phyloP scores from a whole-genome alignment of 2,329 filamentous ascomycete genomes.

The Pyrenophora teres region DNA sequence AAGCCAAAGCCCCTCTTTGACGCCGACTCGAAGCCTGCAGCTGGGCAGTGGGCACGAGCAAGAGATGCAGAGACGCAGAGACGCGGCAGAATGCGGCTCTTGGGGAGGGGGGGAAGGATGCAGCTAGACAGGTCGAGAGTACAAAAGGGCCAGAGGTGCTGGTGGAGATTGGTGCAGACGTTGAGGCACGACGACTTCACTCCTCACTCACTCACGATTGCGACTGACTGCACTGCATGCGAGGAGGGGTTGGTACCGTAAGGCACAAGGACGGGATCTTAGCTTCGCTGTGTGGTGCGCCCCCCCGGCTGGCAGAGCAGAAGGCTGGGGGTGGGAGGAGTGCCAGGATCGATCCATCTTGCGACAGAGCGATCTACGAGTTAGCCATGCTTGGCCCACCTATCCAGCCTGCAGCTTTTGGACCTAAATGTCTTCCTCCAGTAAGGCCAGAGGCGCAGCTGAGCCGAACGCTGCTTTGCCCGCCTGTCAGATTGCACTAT shows the following conservation, averaged over 20 bases:
- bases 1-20: constrained; percentile 19
- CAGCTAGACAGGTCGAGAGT: constrained; percentile 30
- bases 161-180: constrained; percentile 26
- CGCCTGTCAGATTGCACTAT: constrained; percentile 22
- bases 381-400: constrained; percentile 15
- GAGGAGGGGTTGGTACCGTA: constrained; percentile 28
- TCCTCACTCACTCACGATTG: constrained; percentile 30
- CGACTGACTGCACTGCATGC: constrained; percentile 38
- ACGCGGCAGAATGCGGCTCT: constrained; percentile 35
- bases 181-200: constrained; percentile 15
- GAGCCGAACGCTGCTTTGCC: not conserved
- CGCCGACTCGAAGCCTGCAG: constrained; percentile 28
- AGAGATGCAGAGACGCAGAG: not conserved
- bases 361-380: constrained; percentile 20
- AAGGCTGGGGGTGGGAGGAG: constrained; percentile 33
- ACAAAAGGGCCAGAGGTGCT: constrained; percentile 10
- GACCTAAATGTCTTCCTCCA: no score
- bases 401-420: constrained; percentile 4
- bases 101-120: constrained; percentile 1
- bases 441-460: constrained; percentile 5
- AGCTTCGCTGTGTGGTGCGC: constrained; percentile 34
- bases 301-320: constrained; percentile 25
- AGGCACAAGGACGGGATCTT: constrained; percentile 29
- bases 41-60: constrained; percentile 39
- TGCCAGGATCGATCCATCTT: constrained; percentile 30